Conservation (phyloP, 2,329 filamentous ascomycete species). For the Diplodia corticola region DNA sequence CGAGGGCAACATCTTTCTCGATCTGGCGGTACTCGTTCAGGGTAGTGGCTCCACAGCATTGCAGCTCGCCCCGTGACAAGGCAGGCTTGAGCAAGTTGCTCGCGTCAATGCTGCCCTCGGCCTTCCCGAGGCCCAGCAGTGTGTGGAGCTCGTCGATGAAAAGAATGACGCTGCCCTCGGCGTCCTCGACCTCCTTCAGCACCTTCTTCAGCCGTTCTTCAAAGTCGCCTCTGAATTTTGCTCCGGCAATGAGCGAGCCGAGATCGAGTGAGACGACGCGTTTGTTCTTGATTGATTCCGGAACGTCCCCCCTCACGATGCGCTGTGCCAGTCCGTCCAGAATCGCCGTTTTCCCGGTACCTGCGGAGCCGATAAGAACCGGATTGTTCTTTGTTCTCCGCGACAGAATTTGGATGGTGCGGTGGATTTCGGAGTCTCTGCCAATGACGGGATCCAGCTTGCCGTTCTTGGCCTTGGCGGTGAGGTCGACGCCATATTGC, state of each 20-base stretch:
- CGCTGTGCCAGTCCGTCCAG: slow-evolving; percentile 86
- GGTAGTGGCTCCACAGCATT: slow-evolving; percentile 94
- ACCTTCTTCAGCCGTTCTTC: slow-evolving; percentile 92
- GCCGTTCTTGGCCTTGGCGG: slow-evolving; percentile 77
- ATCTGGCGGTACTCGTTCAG: slow-evolving; percentile 89
- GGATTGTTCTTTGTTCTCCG: slow-evolving; percentile 94
- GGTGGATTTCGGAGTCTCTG: slow-evolving; percentile 84
- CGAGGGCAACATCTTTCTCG: slow-evolving; percentile 93
- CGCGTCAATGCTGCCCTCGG: slow-evolving; percentile 94
- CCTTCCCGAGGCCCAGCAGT: slow-evolving; percentile 86
- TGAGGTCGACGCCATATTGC: slow-evolving; percentile 88
- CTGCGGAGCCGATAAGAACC: slow-evolving; percentile 86
- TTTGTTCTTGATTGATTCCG: slow-evolving; percentile 95
- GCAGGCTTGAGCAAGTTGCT: slow-evolving; percentile 94
- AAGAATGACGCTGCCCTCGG: slow-evolving; percentile 84
- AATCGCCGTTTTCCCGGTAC: slow-evolving; percentile 92
- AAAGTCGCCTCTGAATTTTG: slow-evolving; percentile 94
- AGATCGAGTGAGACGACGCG: slow-evolving; percentile 84
- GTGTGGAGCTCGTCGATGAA: slow-evolving; percentile 96
- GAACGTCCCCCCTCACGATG: slow-evolving; percentile 89
- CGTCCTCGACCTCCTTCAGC: slow-evolving; percentile 85
- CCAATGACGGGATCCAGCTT: slow-evolving; percentile 97
- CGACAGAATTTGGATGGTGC: slow-evolving; percentile 91
- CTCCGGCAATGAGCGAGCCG: slow-evolving; percentile 89
- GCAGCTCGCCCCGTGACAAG: slow-evolving; percentile 85